Evolutionary conservation across 345 rosid genomes (phyloP).

Genomic region (thale cress (Arabidopsis thaliana)): DNA sequence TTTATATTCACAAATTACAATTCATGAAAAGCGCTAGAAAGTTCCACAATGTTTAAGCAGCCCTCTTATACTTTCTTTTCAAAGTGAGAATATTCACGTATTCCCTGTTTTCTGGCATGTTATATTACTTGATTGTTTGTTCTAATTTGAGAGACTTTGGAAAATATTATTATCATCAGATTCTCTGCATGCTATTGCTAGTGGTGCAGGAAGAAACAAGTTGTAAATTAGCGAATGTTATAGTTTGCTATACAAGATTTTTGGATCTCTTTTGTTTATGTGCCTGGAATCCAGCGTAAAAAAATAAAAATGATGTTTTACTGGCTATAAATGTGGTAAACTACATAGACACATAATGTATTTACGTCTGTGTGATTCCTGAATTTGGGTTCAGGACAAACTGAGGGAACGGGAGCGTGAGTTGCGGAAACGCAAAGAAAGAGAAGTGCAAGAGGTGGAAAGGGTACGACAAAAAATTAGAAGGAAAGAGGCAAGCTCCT

Average conservation of each 20-base stretch:
- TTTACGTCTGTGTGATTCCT: constrained; percentile 7
- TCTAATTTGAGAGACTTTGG: neutral
- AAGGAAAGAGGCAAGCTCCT: constrained; percentile 85
- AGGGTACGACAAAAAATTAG: constrained; percentile 86
- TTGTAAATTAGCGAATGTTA: neutral
- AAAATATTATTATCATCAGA: neutral
- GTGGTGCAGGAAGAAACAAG: constrained; percentile 8
- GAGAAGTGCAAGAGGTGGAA: constrained; percentile 96
- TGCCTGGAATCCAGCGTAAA: neutral
- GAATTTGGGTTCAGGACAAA: constrained; percentile 61
- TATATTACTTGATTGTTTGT: neutral
- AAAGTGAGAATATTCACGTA: neutral
- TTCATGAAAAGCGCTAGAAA: no score
- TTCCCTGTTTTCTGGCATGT: constrained; percentile 24
- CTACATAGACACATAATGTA: neutral
- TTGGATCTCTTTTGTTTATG: neutral
- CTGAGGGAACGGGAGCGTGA: constrained; percentile 91
- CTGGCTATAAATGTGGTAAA: constrained; percentile 5
- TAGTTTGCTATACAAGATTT: neutral
- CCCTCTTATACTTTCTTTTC: constrained; percentile 19
- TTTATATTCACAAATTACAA: neutral
- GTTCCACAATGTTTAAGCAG: neutral
- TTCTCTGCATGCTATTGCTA: neutral
- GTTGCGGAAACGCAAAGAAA: constrained; percentile 85
- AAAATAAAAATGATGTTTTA: neutral